These are phyloP conservation scores for Candida bentonensis DNA, from an alignment of 805 yeast genomes.

Conservation along the genomic window DNA sequence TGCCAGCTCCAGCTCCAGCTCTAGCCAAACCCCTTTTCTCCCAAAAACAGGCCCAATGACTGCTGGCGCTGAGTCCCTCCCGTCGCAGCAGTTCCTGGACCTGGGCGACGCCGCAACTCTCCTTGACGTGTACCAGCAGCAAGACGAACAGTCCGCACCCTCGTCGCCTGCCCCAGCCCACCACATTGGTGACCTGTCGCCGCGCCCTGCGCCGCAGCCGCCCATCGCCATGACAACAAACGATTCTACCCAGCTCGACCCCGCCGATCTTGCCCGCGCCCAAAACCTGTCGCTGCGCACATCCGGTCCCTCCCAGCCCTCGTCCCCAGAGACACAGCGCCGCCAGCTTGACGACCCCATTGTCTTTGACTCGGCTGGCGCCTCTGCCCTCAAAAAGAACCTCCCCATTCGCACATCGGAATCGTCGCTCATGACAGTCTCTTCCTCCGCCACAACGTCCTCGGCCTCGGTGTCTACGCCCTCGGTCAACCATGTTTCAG, in stretches of 20 bases:
- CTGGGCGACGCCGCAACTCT: neutral
- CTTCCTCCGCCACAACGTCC: neutral
- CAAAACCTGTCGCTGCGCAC: neutral
- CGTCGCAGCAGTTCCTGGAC: neutral
- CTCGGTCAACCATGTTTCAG: neutral
- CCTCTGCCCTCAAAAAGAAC: neutral
- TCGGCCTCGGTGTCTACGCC: neutral
- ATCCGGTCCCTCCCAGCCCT: neutral
- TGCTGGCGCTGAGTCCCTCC: neutral
- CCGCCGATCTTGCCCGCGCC: neutral
- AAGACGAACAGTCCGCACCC: neutral
- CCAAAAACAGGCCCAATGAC: neutral
- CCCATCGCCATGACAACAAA: conserved; percentile 1
- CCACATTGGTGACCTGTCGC: too few species aligned
- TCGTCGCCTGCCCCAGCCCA: too few species aligned
- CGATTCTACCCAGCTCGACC: neutral
- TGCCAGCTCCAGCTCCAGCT: neutral
- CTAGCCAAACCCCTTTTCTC: neutral
- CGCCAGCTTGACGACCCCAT: conserved; percentile 1
- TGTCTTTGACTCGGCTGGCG: neutral
- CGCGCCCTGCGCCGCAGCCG: too few species aligned
- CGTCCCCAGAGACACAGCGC: neutral
- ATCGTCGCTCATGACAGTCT: neutral
- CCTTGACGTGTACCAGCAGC: neutral
- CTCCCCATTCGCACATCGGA: conserved; percentile 1